Percentiles rank a stretch among this genome's conserved stretches.
Conservation (phyloP, 1,284 basidiomycete genomes). For the Puccinia hordei region DNA sequence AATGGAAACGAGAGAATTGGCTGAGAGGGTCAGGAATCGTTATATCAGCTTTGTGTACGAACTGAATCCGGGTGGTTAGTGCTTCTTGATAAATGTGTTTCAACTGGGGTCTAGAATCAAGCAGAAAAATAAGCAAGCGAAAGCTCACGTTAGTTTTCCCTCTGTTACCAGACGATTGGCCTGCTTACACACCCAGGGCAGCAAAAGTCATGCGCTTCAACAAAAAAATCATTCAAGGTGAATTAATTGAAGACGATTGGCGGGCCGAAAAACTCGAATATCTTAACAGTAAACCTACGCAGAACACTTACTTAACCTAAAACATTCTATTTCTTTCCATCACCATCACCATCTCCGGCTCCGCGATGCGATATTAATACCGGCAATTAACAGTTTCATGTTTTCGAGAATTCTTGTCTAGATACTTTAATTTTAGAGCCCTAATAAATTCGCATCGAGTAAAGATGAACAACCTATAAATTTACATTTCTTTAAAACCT, state of each 20-base stretch:
- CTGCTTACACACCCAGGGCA: constrained; percentile 5
- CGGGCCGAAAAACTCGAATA: constrained; percentile 28
- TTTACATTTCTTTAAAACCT: background rate
- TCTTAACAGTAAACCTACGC: constrained; percentile 22
- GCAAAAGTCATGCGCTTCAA: constrained; percentile 37
- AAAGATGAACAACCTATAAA: background rate
- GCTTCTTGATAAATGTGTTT: background rate
- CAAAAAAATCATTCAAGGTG: constrained; percentile 29
- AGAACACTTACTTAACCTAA: constrained; percentile 40
- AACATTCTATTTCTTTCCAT: background rate
- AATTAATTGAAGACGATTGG: constrained; percentile 46
- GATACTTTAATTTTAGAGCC: background rate
- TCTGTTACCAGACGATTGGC: constrained; percentile 41
- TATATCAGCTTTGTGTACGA: constrained; percentile 48
- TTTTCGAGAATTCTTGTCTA: background rate
- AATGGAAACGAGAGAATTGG: constrained; percentile 9
- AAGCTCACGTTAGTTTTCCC: background rate
- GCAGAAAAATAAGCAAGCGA: background rate
- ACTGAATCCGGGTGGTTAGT: constrained; percentile 44
- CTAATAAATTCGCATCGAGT: no score
- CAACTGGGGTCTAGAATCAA: background rate
- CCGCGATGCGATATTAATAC: no score
- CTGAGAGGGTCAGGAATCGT: constrained; percentile 29
- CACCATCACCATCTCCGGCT: no score
- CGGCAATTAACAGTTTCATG: no score